These are phyloP conservation scores for Xylaria curta DNA, from an alignment of 495 filamentous ascomycete species.

Conservation along the genomic window DNA sequence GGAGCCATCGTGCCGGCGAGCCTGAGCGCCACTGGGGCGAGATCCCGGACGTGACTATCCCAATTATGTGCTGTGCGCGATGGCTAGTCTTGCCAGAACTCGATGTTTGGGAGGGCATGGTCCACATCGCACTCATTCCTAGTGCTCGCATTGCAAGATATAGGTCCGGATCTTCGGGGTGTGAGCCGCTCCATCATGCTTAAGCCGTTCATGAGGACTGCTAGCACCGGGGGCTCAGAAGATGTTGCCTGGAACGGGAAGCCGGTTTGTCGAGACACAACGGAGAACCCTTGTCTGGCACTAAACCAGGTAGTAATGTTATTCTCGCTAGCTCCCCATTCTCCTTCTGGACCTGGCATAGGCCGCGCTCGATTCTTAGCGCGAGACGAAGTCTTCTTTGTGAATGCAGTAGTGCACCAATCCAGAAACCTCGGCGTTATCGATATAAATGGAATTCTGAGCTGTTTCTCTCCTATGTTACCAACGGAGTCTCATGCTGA, in stretches of 20 bases:
- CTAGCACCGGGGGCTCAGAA: not conserved
- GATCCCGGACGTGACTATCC: conserved; percentile 3
- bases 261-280: not conserved
- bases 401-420: not conserved
- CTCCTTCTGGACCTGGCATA: not conserved
- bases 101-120: not conserved
- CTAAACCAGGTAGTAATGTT: not conserved
- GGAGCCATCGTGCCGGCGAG: conserved; percentile 19
- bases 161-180: conserved; percentile 16
- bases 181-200: conserved; percentile 10
- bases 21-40: not conserved
- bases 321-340: not conserved
- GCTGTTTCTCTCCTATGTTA: not conserved
- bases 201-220: not conserved
- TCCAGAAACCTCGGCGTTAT: not conserved
- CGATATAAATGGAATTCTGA: not conserved
- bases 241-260: not conserved
- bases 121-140: not conserved
- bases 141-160: not conserved
- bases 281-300: not conserved
- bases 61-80: conserved; percentile 1
- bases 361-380: not conserved
- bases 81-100: not conserved
- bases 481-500: not conserved
- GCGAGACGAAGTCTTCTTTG: not conserved